Evolutionary conservation across 345 rosid genomes (phyloP), one percentile per base, ranked within the genome.

Genomic region (Cardamine occulta): DNA sequence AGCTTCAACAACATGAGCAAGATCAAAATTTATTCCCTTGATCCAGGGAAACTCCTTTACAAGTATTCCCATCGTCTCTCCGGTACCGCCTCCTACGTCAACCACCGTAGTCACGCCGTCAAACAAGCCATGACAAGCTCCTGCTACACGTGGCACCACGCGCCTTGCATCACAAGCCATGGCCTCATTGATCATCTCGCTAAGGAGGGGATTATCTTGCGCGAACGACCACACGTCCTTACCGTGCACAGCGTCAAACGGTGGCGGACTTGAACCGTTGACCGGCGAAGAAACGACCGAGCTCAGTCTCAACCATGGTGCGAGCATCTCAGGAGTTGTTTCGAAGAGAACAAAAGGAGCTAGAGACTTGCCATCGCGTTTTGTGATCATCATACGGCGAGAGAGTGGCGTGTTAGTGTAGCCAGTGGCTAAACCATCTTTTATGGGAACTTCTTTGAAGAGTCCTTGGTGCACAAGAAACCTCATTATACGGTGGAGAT

Each of bases 61-160:
- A 74, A 93, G 14, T 74, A 80, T 45, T 10, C 84, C 68, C 77
- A 86, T 13, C 47, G 84, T 26, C 34, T 88, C 87, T 44, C 97
- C 97, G 9, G 82, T 81, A 2, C 92, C 87, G 0, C 96, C 98
- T 23, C 93, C 96, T 10, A 91, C 88, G 56, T 93, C 97, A 15
- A 89, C 92, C 85, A 91, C 37, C 13, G 76, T 86, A 29, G 47
- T 48, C 18, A 89, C 31, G 6, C 91, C 89, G 1, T 89, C 82
- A 69, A 91, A 84, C 80, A 86, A 77, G 49, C 87, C 84, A 0
- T 80, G 84, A 73, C 90, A 86, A 7, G 75, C 71, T 24, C 78
- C 44, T 0, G 76, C 59, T 1, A 88, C 18, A 10, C 81, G 87
- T 8, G 79, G 74, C 18, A 87, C 81, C 11, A 68, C 63, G 18